Evolutionary conservation across 441 rosid genomes (phyloP).

Genomic region (Dalechampia spathulata): DNA sequence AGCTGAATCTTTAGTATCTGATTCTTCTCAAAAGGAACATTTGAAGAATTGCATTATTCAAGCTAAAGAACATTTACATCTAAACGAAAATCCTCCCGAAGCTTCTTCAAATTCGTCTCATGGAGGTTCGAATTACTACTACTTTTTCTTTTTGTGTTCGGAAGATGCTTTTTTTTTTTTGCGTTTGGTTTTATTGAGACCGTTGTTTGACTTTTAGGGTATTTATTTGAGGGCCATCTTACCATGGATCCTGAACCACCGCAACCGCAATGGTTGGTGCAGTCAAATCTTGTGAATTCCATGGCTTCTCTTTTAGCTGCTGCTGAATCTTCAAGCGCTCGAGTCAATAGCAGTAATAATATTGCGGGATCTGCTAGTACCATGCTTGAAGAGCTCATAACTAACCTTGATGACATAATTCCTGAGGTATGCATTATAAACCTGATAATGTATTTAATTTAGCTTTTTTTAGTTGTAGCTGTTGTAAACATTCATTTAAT

Average conservation of each 20-base stretch:
- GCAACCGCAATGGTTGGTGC: conserved; percentile 74
- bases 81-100: conserved; percentile 30
- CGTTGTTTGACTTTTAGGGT: conserved; percentile 35
- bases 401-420: conserved; percentile 44
- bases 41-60: conserved; percentile 54
- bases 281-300: conserved; percentile 55
- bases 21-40: conserved; percentile 53
- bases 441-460: neutral
- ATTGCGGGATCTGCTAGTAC: conserved; percentile 33
- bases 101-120: conserved; percentile 19
- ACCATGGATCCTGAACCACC: conserved; percentile 94
- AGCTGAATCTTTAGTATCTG: conserved; percentile 45
- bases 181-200: neutral
- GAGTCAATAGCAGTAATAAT: conserved; percentile 11
- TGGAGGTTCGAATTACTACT: conserved; percentile 25
- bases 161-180: too few species aligned
- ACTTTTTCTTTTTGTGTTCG: too few species aligned
- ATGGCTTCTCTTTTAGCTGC: conserved; percentile 34
- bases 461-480: neutral
- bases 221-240: conserved; percentile 86
- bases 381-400: conserved; percentile 51
- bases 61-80: conserved; percentile 59
- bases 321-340: conserved; percentile 50
- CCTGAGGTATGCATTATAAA: conserved; percentile 60
- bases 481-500: too few species aligned